Evolutionary conservation across 345 rosid genomes (phyloP).

Genomic region (Rubroshorea leprosula): DNA sequence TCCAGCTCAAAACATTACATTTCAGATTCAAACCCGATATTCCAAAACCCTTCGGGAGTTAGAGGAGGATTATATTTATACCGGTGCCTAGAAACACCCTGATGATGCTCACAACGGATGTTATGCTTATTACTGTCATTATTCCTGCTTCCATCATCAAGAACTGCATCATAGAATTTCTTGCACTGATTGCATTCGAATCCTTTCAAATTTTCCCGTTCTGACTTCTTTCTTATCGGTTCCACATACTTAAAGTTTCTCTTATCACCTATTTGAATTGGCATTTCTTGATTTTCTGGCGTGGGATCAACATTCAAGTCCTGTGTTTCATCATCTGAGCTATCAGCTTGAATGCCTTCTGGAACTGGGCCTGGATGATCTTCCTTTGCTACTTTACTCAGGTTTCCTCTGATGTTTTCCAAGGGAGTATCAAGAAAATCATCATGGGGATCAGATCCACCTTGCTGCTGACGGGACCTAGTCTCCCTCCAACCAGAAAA

Average conservation of each 20-base stretch:
- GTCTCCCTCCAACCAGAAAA: slow-evolving; percentile 78
- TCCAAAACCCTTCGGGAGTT: slow-evolving; percentile 98
- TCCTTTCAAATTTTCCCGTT: slow-evolving; percentile 66
- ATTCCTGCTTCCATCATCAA: slow-evolving; percentile 30
- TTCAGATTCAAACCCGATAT: slow-evolving; percentile 92
- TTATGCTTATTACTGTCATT: slow-evolving; percentile 24
- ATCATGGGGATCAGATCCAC: slow-evolving; percentile 74
- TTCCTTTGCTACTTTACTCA: slow-evolving; percentile 37
- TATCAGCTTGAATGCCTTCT: slow-evolving; percentile 24
- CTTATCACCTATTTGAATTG: slow-evolving; percentile 30
- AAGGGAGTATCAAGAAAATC: slow-evolving; percentile 85
- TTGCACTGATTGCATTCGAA: slow-evolving; percentile 89
- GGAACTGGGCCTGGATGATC: slow-evolving; percentile 13
- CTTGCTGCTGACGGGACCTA: slow-evolving; percentile 45
- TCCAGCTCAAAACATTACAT: slow-evolving; percentile 35
- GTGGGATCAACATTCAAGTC: slow-evolving; percentile 44
- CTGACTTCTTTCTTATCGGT: slow-evolving; percentile 72
- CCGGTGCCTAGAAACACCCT: slow-evolving; percentile 90
- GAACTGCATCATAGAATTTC: slow-evolving; percentile 92
- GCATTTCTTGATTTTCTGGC: slow-evolving; percentile 35
- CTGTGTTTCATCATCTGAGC: slow-evolving; percentile 70
- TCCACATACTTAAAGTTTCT: slow-evolving; percentile 64
- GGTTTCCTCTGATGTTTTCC: slow-evolving; percentile 48
- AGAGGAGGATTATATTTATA: slow-evolving; percentile 71
- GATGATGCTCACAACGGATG: slow-evolving; percentile 81